Base-by-base conservation (phyloP, 2,329 filamentous ascomycete species). In the Tolypocladium paradoxum region DNA sequence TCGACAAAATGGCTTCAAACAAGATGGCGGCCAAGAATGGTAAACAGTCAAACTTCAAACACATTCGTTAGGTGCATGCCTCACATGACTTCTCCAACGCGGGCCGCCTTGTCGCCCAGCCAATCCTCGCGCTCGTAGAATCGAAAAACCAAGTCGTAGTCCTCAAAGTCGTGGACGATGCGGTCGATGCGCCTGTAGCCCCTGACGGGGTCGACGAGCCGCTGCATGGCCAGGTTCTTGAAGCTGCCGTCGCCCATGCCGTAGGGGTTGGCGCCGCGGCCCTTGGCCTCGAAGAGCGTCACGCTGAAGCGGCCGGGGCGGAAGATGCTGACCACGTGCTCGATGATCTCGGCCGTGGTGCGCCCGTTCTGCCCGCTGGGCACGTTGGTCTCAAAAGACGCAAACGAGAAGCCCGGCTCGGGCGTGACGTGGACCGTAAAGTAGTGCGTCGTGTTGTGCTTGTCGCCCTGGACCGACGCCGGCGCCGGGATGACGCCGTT, bases 371-470 rank as follows among this genome's bases (percentile, higher is more conserved):
- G 90, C 6, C 84, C 85, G 29, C 90, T 87, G 1, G 93, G 93
- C 4, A 99, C 92, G 62, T 97, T 99, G 60, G 93, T 97, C 76
- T 99, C 93, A 66, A 99, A 99, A 2, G 90, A 96, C 36, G 93
- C 93, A 68, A 95, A 99, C 6, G 91, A 96, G 76, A 92, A 99
- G 64, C 96, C 84, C 16, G 92, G 90, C 76, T 99, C 93, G 0
- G 93, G 93, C 0, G 93, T 99, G 60, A 99, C 93, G 66, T 99
- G 93, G 27, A 99, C 93, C 1, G 92, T 99, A 73, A 96, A 99
- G 74, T 99, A 99, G 72, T 97, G 90, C 40, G 82, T 86, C 4
- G 79, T 74, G 51, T 76, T 76, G 55, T 59, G 59, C 50, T 62
- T 62, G 36, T 63, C 59, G n/a, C 54, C 55, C 48, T 61, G 47